Percentiles rank a stretch among this genome's conserved stretches.
Conservation (phyloP, 345 rosid genomes). For the Corymbia maculata region DNA sequence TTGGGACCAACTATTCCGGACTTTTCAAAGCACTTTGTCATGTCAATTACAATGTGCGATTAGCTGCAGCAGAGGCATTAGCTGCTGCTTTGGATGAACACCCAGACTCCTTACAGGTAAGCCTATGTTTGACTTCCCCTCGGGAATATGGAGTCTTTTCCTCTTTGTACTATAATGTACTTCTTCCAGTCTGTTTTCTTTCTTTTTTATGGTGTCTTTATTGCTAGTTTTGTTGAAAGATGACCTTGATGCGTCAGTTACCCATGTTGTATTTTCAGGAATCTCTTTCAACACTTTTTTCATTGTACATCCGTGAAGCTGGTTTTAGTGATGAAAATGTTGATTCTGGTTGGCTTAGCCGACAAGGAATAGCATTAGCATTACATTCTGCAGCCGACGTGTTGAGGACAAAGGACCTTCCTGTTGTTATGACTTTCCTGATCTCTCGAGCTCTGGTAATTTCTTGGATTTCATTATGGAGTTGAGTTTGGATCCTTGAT, state of each 20-base stretch:
- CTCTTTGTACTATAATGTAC: neutral
- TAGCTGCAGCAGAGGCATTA: slow-evolving; percentile 95
- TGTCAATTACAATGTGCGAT: slow-evolving; percentile 69
- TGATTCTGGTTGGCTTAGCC: slow-evolving; percentile 89
- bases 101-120: slow-evolving; percentile 77
- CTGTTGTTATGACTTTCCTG: slow-evolving; percentile 91
- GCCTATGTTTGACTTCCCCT: neutral
- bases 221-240: neutral
- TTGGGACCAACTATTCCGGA: slow-evolving; percentile 91
- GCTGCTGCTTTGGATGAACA: slow-evolving; percentile 95
- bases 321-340: slow-evolving; percentile 39
- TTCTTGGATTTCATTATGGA: neutral
- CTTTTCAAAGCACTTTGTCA: slow-evolving; percentile 83
- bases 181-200: neutral
- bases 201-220: neutral
- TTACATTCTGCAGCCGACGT: slow-evolving; percentile 90
- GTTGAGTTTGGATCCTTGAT: neutral
- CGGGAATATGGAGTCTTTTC: neutral
- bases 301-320: slow-evolving; percentile 72
- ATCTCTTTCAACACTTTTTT: slow-evolving; percentile 82
- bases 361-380: slow-evolving; percentile 93
- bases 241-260: neutral
- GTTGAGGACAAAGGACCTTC: slow-evolving; percentile 88
- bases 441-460: slow-evolving; percentile 90
- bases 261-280: slow-evolving; percentile 33